Base-by-base conservation (phyloP, 495 filamentous ascomycete genomes). In the Cairneyella variabilis region DNA sequence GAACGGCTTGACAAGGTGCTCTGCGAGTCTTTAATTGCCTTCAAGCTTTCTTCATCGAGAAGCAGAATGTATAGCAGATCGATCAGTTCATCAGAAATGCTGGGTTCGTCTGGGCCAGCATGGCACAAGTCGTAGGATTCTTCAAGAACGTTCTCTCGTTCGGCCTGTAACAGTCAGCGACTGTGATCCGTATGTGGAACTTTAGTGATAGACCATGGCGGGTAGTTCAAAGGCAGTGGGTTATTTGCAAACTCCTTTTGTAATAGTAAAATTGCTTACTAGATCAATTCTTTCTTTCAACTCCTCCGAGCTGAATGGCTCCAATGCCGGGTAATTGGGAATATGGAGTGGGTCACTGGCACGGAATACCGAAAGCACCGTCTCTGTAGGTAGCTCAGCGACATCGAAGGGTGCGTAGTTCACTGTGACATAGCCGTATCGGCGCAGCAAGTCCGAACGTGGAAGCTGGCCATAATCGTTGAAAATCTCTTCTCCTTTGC, bases 391-490 rank as follows among this genome's bases (percentile, higher is more conserved):
- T 17, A 97, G 56, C 66, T 97, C 92, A 0, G 86, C 82, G 4
- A 96, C 91, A 64, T 97, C 91, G 64, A 85, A 89, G 25, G 77
- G 68, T 14, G 81, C 71, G 59, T 96, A 93, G 49, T 84, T 83
- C 25, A 75, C 67, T 1, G 90, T 95, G 11, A 92, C 82, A 58
- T 96, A 97, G 6, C 92, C 92, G 60, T 96, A 97, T 21, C 92
- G 75, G 17, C 92, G 78, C 17, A 97, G 78, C 17, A 97, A 70
- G 64, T 97, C 91, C 0, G 85, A 81, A 23, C 83, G 85, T 2
- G 90, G 84, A 20, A 95, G 79, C 27, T 88, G 83, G 7, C 91
- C 92, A 64, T 95, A 96, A 65, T 95, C 91, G 57, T 96, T 96
- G 60, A 95, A 82, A 17, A 96, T 83, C 63, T 96, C 89, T 47